A percentile compares a stretch with the other conserved stretches of the same genome.
Evolutionary conservation across 2,329 filamentous ascomycete species (phyloP).

Genomic region (Penicillium sp.): DNA sequence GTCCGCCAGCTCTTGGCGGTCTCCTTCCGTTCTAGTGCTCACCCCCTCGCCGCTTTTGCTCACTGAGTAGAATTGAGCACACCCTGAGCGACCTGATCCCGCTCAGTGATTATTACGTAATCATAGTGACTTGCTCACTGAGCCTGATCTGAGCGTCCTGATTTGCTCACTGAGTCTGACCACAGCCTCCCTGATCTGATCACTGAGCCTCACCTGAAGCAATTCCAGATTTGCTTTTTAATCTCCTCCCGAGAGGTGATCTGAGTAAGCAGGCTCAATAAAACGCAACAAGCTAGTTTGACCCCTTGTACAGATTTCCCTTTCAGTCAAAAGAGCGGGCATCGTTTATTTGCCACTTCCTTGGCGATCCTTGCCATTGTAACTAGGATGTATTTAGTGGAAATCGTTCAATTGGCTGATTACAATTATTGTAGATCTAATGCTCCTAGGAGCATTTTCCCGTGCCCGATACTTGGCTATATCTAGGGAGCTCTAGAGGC

Average conservation of each 20-base stretch:
- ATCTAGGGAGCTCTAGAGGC: not conserved
- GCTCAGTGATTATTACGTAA: slow-evolving; percentile 19
- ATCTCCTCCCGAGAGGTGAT: not conserved
- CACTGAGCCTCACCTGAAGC: not conserved
- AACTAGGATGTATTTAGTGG: not conserved
- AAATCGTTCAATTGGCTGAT: not conserved
- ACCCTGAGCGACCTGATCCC: slow-evolving; percentile 10
- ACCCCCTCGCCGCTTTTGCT: slow-evolving; percentile 20
- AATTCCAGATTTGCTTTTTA: not conserved
- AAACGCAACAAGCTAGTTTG: slow-evolving; percentile 1
- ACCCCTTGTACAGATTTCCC: not conserved
- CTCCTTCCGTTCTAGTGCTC: slow-evolving; percentile 21
- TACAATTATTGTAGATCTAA: too few species aligned
- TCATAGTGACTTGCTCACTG: not conserved
- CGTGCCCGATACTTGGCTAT: not conserved
- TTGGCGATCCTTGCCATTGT: not conserved
- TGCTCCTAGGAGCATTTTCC: not conserved
- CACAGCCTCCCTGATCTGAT: not conserved
- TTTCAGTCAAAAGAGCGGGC: slow-evolving; percentile 1
- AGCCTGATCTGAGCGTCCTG: not conserved
- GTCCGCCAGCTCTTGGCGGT: slow-evolving; percentile 12
- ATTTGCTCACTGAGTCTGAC: not conserved
- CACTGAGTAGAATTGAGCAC: slow-evolving; percentile 23
- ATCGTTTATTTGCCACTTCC: not conserved
- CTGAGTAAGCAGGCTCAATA: slow-evolving; percentile 2